phyloP scores from a whole-genome alignment of 441 rosid species.

The Gossypium schwendimanii region DNA sequence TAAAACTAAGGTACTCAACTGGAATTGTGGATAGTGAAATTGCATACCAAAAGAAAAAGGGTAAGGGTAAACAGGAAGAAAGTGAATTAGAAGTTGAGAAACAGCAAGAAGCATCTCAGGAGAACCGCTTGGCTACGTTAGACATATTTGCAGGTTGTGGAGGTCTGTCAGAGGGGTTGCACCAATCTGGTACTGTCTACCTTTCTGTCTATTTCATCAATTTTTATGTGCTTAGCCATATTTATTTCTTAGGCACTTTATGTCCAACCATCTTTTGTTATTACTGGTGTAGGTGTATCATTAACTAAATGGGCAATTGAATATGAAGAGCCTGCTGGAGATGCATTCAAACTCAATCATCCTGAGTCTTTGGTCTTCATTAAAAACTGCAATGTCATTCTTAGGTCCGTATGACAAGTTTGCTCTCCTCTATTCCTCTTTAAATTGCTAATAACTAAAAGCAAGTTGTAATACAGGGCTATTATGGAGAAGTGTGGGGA shows the following conservation, averaged over 20 bases:
- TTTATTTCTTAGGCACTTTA: slow-evolving; percentile 6
- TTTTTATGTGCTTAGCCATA: neutral
- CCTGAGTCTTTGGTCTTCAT: slow-evolving; percentile 60
- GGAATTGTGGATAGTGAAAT: slow-evolving; percentile 35
- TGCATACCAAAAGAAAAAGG: slow-evolving; percentile 67
- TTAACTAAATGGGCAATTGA: slow-evolving; percentile 87
- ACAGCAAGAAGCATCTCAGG: slow-evolving; percentile 30
- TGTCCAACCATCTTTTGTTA: neutral
- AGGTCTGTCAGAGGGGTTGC: slow-evolving; percentile 82
- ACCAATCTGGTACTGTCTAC: slow-evolving; percentile 41
- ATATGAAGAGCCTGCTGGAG: slow-evolving; percentile 89
- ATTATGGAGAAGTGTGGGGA: slow-evolving; percentile 74
- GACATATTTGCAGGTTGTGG: slow-evolving; percentile 97
- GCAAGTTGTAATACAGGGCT: slow-evolving; percentile 46
- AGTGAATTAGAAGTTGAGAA: slow-evolving; percentile 26
- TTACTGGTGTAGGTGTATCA: slow-evolving; percentile 46
- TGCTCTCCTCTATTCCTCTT: neutral
- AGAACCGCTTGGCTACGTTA: slow-evolving; percentile 47
- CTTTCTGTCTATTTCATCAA: neutral
- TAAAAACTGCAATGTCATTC: slow-evolving; percentile 81
- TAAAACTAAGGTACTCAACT: slow-evolving; percentile 48
- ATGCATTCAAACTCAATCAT: slow-evolving; percentile 79
- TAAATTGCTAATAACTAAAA: slow-evolving; percentile 1
- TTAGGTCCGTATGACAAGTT: slow-evolving; percentile 40
- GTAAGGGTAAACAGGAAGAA: slow-evolving; percentile 65